Conservation (phyloP, 192 early-diverging fungal species). For the Coemansia sp. region DNA sequence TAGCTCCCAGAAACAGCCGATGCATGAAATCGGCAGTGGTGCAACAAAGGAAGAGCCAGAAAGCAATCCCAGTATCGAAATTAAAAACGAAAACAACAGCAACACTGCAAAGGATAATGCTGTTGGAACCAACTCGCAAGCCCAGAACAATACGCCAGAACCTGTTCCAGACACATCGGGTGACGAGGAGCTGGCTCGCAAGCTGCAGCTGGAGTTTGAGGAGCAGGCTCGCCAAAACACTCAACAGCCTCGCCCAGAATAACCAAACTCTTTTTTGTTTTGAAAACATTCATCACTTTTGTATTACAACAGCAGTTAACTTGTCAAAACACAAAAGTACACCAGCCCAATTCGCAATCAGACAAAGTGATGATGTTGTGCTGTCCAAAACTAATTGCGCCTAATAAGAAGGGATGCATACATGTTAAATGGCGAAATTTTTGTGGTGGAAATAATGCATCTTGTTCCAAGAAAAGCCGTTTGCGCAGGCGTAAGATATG, state of each 20-base stretch:
- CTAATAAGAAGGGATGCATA: too few species aligned
- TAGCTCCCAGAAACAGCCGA: background rate
- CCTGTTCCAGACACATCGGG: constrained; percentile 39
- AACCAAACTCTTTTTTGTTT: too few species aligned
- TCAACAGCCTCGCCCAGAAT: background rate
- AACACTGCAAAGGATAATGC: background rate
- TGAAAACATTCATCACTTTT: background rate
- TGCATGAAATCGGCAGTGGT: background rate
- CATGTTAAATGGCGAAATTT: too few species aligned
- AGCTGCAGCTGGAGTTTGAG: constrained; percentile 47
- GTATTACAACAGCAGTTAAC: background rate
- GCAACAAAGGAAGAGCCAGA: background rate
- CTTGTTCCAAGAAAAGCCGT: too few species aligned
- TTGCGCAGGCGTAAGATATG: too few species aligned
- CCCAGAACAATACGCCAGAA: background rate
- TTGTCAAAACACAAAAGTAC: too few species aligned
- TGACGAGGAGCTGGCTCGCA: constrained; percentile 47
- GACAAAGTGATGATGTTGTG: too few species aligned
- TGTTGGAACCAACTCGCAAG: background rate
- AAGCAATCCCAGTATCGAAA: background rate
- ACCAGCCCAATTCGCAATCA: too few species aligned
- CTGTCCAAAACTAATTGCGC: too few species aligned
- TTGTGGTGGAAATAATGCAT: too few species aligned
- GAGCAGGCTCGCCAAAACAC: constrained; percentile 12
- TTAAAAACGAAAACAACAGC: background rate